Conservation (phyloP, 345 rosid species). For the Carallia brachiata region DNA sequence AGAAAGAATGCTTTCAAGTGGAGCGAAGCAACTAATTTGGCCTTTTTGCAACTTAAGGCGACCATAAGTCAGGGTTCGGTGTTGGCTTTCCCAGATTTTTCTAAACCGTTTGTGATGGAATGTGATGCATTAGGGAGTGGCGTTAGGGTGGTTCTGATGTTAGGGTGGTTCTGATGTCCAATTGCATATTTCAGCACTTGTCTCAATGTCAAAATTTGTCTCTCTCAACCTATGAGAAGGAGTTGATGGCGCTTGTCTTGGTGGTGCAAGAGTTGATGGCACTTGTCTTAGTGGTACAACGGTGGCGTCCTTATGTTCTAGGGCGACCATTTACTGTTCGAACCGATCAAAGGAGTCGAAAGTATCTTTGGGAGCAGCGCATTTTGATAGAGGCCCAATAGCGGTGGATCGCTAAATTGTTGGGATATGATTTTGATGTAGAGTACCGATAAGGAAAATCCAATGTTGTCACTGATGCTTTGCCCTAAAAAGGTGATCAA, state of each 20-base stretch:
- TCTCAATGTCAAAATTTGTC: background rate
- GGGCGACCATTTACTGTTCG: background rate
- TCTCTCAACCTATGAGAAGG: no score
- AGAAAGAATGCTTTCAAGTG: background rate
- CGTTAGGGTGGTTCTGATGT: background rate
- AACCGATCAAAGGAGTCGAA: background rate
- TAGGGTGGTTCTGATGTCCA: background rate
- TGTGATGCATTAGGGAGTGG: background rate
- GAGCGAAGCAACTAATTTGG: background rate
- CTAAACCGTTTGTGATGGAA: background rate
- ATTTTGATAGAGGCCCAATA: background rate
- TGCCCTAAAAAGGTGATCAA: no score
- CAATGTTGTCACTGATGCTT: no score
- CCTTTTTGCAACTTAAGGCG: background rate
- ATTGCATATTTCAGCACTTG: background rate
- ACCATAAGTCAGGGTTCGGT: background rate
- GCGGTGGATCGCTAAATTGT: background rate
- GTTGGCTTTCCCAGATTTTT: background rate
- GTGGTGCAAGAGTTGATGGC: background rate
- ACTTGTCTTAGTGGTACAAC: background rate
- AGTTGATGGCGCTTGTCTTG: no score
- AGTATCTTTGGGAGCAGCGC: background rate
- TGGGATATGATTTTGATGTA: background rate
- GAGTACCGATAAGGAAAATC: no score
- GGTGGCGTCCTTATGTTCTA: background rate